Percentiles rank a stretch among this genome's conserved stretches.
Conservation (phyloP, 139 green algal genomes). For the Nannochloris sp. region DNA sequence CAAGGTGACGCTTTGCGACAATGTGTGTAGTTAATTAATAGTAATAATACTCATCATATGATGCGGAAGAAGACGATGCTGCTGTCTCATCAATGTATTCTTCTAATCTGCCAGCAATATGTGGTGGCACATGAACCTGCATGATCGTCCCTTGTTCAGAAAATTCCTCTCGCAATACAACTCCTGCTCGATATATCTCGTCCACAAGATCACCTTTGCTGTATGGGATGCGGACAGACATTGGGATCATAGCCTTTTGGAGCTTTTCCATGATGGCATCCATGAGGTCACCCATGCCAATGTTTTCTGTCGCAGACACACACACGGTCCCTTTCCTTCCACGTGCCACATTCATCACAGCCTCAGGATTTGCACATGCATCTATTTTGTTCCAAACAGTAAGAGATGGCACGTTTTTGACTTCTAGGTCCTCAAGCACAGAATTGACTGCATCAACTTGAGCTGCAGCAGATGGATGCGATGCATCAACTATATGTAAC, state of each 20-base stretch:
- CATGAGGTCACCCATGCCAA: constrained; percentile 66
- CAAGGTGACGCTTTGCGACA: constrained; percentile 55
- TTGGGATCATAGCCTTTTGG: constrained; percentile 27
- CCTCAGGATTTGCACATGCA: constrained; percentile 37
- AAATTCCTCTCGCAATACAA: constrained; percentile 30
- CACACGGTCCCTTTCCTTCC: constrained; percentile 40
- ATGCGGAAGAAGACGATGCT: constrained; percentile 1
- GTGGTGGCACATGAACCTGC: constrained; percentile 27
- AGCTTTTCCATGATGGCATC: constrained; percentile 41
- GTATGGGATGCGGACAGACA: constrained; percentile 37
- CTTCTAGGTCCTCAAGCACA: constrained; percentile 66
- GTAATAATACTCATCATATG: not conserved
- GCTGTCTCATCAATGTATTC: not conserved
- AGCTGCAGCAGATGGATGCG: constrained; percentile 53
- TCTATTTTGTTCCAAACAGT: constrained; percentile 95
- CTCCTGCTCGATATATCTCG: constrained; percentile 26
- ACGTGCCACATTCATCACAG: constrained; percentile 33
- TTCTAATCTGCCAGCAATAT: constrained; percentile 12
- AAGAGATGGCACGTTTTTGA: constrained; percentile 52
- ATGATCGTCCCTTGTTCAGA: constrained; percentile 20
- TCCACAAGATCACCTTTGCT: constrained; percentile 34
- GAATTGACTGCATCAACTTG: constrained; percentile 43
- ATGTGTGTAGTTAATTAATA: constrained; percentile 12
- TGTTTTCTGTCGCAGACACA: constrained; percentile 50
- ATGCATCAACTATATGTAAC: constrained; percentile 92